Percentiles rank a stretch among this genome's conserved stretches.
Evolutionary conservation across 2,329 filamentous ascomycete genomes (phyloP).

Genomic region (Ophiosphaerella narmari): DNA sequence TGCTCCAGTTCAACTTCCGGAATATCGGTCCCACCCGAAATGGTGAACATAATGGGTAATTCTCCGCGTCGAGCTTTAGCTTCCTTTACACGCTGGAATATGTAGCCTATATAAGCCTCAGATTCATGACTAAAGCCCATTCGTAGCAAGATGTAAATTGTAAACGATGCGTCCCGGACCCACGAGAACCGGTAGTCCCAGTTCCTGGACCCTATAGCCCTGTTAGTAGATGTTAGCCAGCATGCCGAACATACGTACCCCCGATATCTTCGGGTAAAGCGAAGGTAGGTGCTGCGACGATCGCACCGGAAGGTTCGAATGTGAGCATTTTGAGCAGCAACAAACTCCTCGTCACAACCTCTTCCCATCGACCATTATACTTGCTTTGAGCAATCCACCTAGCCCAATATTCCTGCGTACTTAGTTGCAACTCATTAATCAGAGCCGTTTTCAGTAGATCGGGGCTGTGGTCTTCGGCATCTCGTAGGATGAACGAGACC

Average conservation of each 20-base stretch:
- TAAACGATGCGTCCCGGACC: conserved; percentile 78
- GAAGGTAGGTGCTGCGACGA: conserved; percentile 76
- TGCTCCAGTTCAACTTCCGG: conserved; percentile 71
- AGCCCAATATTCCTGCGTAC: conserved; percentile 73
- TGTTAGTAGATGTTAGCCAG: too few species aligned
- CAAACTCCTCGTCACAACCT: conserved; percentile 71
- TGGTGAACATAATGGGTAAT: conserved; percentile 77
- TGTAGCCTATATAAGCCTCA: conserved; percentile 78
- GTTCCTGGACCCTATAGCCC: conserved; percentile 40
- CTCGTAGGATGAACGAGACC: conserved; percentile 70
- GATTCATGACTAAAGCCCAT: conserved; percentile 77
- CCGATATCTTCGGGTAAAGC: conserved; percentile 70
- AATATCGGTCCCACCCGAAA: conserved; percentile 74
- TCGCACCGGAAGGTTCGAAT: conserved; percentile 78
- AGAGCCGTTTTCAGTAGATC: conserved; percentile 62
- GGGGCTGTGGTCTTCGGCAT: conserved; percentile 61
- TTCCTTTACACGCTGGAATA: conserved; percentile 70
- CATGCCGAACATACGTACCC: conserved; percentile 11
- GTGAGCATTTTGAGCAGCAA: conserved; percentile 78
- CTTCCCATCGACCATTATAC: conserved; percentile 74
- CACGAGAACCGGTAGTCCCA: conserved; percentile 78
- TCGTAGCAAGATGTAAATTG: conserved; percentile 74
- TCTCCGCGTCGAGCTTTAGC: conserved; percentile 64
- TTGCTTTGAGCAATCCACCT: conserved; percentile 73
- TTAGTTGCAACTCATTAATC: conserved; percentile 67